A percentile compares a stretch with the other conserved stretches of the same genome.
These are phyloP conservation scores for Aureobasidium namibiae DNA, from an alignment of 2,329 filamentous ascomycete genomes.

Conservation along the genomic window DNA sequence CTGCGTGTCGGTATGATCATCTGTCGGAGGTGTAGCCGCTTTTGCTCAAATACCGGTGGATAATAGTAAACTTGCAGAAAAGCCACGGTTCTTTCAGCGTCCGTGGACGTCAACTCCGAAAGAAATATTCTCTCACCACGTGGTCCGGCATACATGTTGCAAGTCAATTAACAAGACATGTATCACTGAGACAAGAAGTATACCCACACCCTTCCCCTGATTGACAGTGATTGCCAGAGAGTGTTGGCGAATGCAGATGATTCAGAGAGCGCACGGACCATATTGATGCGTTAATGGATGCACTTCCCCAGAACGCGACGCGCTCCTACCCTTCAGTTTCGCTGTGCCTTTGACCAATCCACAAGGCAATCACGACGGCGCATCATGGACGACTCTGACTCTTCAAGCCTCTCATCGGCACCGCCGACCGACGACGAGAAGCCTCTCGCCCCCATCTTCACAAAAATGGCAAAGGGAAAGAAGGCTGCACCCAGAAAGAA, in stretches of 20 bases:
- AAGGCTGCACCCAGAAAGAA: slow-evolving; percentile 20
- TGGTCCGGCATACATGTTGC: background rate
- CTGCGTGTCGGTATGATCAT: no score
- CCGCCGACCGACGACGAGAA: slow-evolving; percentile 52
- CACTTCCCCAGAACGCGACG: background rate
- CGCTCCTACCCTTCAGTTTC: slow-evolving; percentile 7
- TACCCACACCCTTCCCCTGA: no score
- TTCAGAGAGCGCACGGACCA: background rate
- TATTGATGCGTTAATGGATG: background rate
- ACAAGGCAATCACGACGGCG: background rate
- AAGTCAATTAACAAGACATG: background rate
- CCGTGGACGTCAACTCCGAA: no score
- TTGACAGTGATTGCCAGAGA: background rate
- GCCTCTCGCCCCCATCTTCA: slow-evolving; percentile 29
- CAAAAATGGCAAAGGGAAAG: slow-evolving; percentile 20
- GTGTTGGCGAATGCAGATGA: background rate
- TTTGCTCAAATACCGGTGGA: no score
- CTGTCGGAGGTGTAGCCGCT: no score
- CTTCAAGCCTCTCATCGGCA: slow-evolving; percentile 50
- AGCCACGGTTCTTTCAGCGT: no score
- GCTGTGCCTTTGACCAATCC: background rate
- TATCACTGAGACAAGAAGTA: background rate
- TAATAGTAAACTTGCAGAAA: no score
- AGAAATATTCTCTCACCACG: background rate
- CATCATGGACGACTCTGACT: slow-evolving; percentile 48